These are phyloP conservation scores for Hyphopichia fennica DNA, from an alignment of 1,139 yeast genomes.

Conservation along the genomic window DNA sequence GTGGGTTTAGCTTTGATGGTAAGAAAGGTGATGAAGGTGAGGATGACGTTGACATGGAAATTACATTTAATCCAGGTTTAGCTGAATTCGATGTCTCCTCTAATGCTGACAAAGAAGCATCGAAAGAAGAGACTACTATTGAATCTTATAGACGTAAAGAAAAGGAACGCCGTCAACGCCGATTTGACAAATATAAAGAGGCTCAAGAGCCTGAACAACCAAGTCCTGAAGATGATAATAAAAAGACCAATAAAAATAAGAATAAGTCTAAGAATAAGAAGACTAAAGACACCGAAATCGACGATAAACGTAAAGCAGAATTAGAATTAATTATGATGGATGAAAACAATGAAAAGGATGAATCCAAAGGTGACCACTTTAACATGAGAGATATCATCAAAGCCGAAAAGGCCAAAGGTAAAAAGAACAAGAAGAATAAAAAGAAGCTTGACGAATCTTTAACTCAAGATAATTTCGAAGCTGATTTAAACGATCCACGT, in stretches of 20 bases:
- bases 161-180: conserved; percentile 83
- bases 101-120: conserved; percentile 7
- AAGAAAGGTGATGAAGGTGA: conserved; percentile 44
- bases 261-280: conserved; percentile 18
- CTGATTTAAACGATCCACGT: conserved; percentile 78
- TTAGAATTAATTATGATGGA: conserved; percentile 74
- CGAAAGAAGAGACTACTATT: conserved; percentile 69
- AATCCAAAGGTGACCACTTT: conserved; percentile 58
- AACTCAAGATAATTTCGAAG: conserved; percentile 64
- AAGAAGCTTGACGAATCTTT: conserved; percentile 42
- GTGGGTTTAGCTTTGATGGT: conserved; percentile 31
- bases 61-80: conserved; percentile 90
- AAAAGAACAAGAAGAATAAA: conserved; percentile 37
- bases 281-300: conserved; percentile 20
- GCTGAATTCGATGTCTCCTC: conserved; percentile 37
- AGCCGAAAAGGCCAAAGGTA: conserved; percentile 67
- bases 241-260: conserved; percentile 12
- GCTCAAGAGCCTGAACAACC: conserved; percentile 18
- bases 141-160: conserved; percentile 85
- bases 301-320: conserved; percentile 60
- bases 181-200: conserved; percentile 70
- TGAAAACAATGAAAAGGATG: conserved; percentile 52
- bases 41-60: conserved; percentile 87
- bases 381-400: conserved; percentile 76
- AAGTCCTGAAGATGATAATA: conserved; percentile 16